These are phyloP conservation scores for Adenanthera pavonina DNA, from an alignment of 306 rosid species.

Conservation along the genomic window DNA sequence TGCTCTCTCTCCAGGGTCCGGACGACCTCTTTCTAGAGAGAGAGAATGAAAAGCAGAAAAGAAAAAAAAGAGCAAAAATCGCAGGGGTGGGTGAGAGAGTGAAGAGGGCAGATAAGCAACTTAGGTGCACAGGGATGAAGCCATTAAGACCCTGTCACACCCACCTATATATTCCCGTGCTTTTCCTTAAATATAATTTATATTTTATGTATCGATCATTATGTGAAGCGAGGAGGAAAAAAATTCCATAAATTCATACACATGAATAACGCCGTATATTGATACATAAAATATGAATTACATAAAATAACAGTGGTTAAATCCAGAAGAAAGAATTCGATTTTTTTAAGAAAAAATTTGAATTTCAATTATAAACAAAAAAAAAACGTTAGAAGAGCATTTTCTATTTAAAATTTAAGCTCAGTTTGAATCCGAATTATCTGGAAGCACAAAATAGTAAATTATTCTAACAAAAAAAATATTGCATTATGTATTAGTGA, in stretches of 20 bases:
- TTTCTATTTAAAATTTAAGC: too few relatives aligned
- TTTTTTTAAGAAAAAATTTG: too few relatives aligned
- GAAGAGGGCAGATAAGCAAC: constrained; percentile 2
- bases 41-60: not conserved
- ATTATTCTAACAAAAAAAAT: too few relatives aligned
- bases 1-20: not conserved
- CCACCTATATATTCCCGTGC: not conserved
- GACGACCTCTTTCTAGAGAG: not conserved
- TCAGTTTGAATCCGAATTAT: too few relatives aligned
- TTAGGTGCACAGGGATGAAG: not conserved
- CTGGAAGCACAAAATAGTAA: too few relatives aligned
- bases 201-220: not conserved
- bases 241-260: not conserved
- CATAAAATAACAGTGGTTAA: too few relatives aligned
- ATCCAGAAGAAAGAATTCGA: too few relatives aligned
- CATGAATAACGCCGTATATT: too few relatives aligned
- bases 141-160: not conserved
- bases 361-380: too few relatives aligned
- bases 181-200: not conserved
- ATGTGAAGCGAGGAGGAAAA: not conserved
- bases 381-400: too few relatives aligned
- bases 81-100: constrained; percentile 28
- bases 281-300: too few relatives aligned
- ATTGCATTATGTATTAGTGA: not conserved
- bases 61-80: not conserved